These are phyloP conservation scores for Venturia effusa DNA, from an alignment of 2,329 filamentous ascomycete species.

Conservation along the genomic window DNA sequence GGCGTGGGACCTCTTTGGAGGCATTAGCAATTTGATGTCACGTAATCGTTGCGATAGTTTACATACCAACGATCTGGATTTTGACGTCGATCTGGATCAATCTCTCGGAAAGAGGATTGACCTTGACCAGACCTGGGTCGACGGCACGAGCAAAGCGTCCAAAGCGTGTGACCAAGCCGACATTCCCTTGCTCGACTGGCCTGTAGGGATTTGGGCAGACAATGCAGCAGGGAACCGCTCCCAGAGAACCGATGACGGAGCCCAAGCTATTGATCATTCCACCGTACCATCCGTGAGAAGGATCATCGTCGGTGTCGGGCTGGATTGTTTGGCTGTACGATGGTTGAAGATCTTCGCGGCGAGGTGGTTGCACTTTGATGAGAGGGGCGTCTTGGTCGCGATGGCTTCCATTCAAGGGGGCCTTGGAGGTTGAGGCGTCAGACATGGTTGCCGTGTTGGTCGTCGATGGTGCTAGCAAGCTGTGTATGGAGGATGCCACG, in stretches of 20 bases:
- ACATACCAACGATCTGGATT: conserved; percentile 78
- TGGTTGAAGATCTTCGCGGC: conserved; percentile 72
- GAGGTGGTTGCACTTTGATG: conserved; percentile 63
- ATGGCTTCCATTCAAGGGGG: conserved; percentile 16
- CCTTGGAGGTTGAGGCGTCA: conserved; percentile 8
- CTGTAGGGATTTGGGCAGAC: conserved; percentile 94
- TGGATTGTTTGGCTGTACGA: conserved; percentile 62
- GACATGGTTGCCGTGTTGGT: not conserved
- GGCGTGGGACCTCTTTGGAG: conserved; percentile 68
- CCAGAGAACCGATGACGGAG: conserved; percentile 60
- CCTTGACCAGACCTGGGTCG: conserved; percentile 91
- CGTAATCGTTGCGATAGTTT: not conserved
- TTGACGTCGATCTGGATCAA: conserved; percentile 94
- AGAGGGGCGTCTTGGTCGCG: conserved; percentile 22
- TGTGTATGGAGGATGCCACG: not conserved
- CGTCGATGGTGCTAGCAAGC: conserved; percentile 4
- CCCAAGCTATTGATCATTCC: conserved; percentile 74
- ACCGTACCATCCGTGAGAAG: conserved; percentile 80
- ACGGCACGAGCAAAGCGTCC: conserved; percentile 91
- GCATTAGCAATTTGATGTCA: not conserved
- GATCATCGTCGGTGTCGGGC: conserved; percentile 53
- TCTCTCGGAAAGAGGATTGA: conserved; percentile 88
- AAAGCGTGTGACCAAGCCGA: conserved; percentile 92
- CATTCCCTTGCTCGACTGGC: conserved; percentile 81
- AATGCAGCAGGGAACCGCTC: conserved; percentile 85